Evolutionary conservation across 2,329 filamentous ascomycete species (phyloP).

Genomic region (Podosphaera fusca): DNA sequence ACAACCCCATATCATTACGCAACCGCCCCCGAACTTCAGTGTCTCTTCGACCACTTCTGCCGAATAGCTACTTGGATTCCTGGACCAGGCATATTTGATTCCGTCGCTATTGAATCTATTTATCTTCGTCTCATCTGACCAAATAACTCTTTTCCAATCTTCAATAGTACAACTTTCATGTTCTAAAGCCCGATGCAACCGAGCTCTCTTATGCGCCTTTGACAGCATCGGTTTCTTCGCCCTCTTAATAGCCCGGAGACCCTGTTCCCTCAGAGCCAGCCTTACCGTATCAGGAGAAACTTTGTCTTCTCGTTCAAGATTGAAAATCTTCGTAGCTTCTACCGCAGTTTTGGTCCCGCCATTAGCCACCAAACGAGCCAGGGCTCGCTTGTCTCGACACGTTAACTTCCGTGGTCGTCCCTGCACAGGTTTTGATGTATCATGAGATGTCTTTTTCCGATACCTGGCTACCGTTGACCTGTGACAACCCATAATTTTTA

Average conservation of each 20-base stretch:
- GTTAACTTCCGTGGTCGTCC: neutral
- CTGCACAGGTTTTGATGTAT: neutral
- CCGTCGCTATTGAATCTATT: neutral
- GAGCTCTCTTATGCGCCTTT: neutral
- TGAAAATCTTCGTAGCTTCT: neutral
- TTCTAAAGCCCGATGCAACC: neutral
- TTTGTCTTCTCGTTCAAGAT: neutral
- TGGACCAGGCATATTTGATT: neutral
- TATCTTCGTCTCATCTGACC: neutral
- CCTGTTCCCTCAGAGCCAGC: neutral
- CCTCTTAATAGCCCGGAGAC: neutral
- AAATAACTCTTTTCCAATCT: neutral
- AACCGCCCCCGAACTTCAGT: neutral
- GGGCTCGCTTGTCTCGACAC: neutral
- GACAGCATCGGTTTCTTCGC: neutral
- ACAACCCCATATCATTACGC: neutral
- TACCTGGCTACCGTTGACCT: neutral
- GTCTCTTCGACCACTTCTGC: neutral
- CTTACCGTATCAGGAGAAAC: neutral
- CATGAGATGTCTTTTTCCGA: neutral
- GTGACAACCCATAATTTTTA: no score
- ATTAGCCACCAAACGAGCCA: neutral
- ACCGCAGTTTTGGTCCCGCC: neutral
- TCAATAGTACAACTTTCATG: neutral
- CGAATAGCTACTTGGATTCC: neutral